phyloP scores from a whole-genome alignment of 2,329 filamentous ascomycete species.

The Xylariaceae sp. region DNA sequence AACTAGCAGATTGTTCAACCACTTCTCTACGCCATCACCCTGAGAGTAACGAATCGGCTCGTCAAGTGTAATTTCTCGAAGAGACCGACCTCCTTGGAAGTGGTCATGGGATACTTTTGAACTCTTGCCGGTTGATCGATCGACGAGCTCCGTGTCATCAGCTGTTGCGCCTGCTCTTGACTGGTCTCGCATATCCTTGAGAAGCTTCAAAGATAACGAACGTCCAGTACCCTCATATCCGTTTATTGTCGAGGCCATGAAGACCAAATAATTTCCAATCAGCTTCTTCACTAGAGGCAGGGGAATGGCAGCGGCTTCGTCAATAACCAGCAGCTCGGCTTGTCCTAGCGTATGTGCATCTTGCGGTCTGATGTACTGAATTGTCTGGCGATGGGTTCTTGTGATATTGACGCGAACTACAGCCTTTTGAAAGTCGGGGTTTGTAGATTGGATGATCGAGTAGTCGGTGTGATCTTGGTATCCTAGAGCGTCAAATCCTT shows the following conservation, averaged over 20 bases:
- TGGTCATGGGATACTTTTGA: conserved; percentile 61
- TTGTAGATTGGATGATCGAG: conserved; percentile 96
- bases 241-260: conserved; percentile 99
- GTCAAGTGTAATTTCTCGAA: conserved; percentile 87
- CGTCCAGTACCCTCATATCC: conserved; percentile 97
- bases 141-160: conserved; percentile 62
- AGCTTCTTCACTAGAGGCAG: conserved; percentile 88
- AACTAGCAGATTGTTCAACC: conserved; percentile 92
- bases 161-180: conserved; percentile 63
- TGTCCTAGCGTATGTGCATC: conserved; percentile 94
- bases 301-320: conserved; percentile 95
- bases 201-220: conserved; percentile 91
- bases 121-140: conserved; percentile 74
- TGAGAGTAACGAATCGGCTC: conserved; percentile 94
- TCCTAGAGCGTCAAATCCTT: conserved; percentile 90
- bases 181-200: conserved; percentile 94
- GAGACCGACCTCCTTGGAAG: conserved; percentile 66
- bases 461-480: conserved; percentile 97
- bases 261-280: conserved; percentile 94
- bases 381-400: conserved; percentile 91
- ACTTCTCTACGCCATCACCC: conserved; percentile 89
- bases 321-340: conserved; percentile 91
- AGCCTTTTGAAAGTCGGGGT: conserved; percentile 98
- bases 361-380: conserved; percentile 96
- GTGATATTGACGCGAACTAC: conserved; percentile 97